These are phyloP conservation scores for Diaporthe longicolla DNA, from an alignment of 2,329 filamentous ascomycete species.

Conservation along the genomic window DNA sequence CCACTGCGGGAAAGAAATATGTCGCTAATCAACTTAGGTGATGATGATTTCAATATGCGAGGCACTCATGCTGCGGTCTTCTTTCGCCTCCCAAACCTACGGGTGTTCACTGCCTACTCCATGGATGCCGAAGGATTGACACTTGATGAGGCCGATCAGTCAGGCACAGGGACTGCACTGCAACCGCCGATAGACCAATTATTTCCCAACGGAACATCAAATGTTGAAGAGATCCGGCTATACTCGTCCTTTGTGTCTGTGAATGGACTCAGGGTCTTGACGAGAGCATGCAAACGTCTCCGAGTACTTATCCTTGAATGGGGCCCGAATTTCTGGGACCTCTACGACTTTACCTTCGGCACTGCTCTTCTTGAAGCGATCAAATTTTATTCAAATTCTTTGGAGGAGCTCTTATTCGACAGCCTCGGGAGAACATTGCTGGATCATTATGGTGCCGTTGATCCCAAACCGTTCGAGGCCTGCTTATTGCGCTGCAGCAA, in stretches of 20 bases:
- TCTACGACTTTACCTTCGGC: not conserved
- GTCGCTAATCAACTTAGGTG: not conserved
- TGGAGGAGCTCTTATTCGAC: not conserved
- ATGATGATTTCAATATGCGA: no score
- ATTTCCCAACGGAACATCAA: not conserved
- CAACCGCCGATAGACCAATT: not conserved
- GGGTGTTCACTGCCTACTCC: not conserved
- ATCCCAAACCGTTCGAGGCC: not conserved
- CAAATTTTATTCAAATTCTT: not conserved
- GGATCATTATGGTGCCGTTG: not conserved
- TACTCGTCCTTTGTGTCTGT: not conserved
- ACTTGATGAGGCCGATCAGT: not conserved
- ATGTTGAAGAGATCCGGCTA: not conserved
- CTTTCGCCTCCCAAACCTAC: conserved; percentile 7
- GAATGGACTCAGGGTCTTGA: not conserved
- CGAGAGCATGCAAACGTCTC: conserved; percentile 8
- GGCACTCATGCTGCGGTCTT: not conserved
- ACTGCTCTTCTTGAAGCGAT: not conserved
- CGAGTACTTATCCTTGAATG: not conserved
- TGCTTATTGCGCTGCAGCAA: not conserved
- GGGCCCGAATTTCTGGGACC: not conserved
- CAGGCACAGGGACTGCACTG: not conserved
- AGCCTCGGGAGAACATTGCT: not conserved
- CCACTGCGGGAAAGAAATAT: not conserved
- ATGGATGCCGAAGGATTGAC: not conserved